Evolutionary conservation across 2,329 filamentous ascomycete species (phyloP), one percentile per base, ranked within the genome.

Genomic region (Didymella pomorum): DNA sequence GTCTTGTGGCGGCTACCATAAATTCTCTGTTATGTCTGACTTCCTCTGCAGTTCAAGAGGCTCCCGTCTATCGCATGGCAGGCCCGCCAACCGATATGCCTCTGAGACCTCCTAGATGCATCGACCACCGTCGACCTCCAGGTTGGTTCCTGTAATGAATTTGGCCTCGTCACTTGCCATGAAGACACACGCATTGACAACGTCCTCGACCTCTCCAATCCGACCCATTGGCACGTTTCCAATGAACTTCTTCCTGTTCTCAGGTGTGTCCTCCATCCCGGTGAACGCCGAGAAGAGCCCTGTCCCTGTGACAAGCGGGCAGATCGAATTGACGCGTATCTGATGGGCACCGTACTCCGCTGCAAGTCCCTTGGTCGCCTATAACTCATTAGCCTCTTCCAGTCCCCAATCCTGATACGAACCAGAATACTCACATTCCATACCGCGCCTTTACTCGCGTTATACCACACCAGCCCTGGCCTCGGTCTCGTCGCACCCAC

Each of bases 291-390:
- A 79, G 62, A 85, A 86, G 23, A 92, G 81, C 2, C 86, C 87
- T 0, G 89, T 92, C 16, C 82, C 85, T 1, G 86, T 87, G 1
- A 91, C 80, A 0, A 91, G 82, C 0, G 89, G 89, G 45, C 87
- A 90, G 14, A 93, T 86, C 1, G 85, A 83, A 62, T 92, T 92
- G 68, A 93, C 88, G 0, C 89, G 84, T 63, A 93, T 91, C 64
- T 90, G 83, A 53, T 90, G 84, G 0, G 86, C 83, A 0, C 87
- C 90, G 66, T 89, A 93, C 73, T 93, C 90, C 1, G 89, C 87
- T 0, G 89, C 90, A 64, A 93, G 81, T 11, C 84, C 84, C 76
- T 87, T 88, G 2, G 86, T 88, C 10, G 85, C 86, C 68, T 72
- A 39, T 2, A 35, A 9, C 31, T 0, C 2, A 29, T 57, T 18